Percentiles rank a stretch among this genome's conserved stretches.
Conservation (phyloP, 345 rosid species). For the Abelmoschus esculentus region DNA sequence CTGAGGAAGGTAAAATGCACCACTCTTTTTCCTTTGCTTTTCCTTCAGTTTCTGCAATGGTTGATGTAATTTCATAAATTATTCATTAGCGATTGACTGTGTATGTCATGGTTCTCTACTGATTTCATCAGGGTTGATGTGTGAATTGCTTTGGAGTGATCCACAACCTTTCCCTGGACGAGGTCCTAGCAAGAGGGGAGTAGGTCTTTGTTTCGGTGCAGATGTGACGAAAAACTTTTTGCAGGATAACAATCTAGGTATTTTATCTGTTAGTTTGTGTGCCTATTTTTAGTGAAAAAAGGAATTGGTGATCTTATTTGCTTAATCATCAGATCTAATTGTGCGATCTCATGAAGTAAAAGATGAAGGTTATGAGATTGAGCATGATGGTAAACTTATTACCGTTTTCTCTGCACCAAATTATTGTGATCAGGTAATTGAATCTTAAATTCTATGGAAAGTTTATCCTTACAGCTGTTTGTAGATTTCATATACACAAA, state of each 20-base stretch:
- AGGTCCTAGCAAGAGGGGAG: constrained; percentile 98
- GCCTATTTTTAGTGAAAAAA: background rate
- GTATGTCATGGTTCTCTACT: constrained; percentile 7
- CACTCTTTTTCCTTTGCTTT: background rate
- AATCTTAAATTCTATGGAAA: background rate
- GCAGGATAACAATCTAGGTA: constrained; percentile 89
- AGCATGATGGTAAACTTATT: constrained; percentile 93
- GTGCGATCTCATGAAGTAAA: constrained; percentile 96
- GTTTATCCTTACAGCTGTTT: background rate
- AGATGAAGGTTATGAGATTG: constrained; percentile 95
- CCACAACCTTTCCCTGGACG: constrained; percentile 93
- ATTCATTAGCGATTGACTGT: background rate
- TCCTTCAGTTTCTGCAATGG: constrained; percentile 3
- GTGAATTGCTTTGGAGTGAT: constrained; percentile 98
- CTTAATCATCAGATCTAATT: constrained; percentile 50
- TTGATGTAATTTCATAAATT: background rate
- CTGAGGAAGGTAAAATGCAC: constrained; percentile 79
- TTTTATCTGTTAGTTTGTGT: background rate
- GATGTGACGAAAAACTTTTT: constrained; percentile 83
- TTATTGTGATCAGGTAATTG: constrained; percentile 92
- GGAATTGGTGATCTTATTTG: constrained; percentile 9
- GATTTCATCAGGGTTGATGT: constrained; percentile 66
- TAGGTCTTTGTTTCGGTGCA: constrained; percentile 88
- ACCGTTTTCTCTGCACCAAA: constrained; percentile 98
- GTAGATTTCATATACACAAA: background rate